phyloP scores from a whole-genome alignment of 2,329 filamentous ascomycete species.

The Paecilomyces sp. region DNA sequence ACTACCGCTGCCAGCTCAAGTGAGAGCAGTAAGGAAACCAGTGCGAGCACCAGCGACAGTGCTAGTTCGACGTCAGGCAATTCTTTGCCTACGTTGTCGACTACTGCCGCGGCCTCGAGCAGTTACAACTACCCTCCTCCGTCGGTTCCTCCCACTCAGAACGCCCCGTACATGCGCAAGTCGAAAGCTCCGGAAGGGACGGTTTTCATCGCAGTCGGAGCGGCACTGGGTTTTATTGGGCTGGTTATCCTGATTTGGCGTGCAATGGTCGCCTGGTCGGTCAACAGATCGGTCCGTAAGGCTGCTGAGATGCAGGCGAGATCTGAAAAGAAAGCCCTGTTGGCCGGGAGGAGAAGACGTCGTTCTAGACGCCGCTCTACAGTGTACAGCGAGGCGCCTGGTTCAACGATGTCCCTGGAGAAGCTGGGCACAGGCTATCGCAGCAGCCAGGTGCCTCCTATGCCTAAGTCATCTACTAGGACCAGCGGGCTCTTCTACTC shows the following conservation, averaged over 20 bases:
- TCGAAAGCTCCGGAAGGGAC: slow-evolving; percentile 83
- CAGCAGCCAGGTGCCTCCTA: slow-evolving; percentile 30
- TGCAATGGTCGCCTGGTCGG: slow-evolving; percentile 75
- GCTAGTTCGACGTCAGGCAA: slow-evolving; percentile 17
- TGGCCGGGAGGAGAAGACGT: slow-evolving; percentile 27
- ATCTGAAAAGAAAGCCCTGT: slow-evolving; percentile 62
- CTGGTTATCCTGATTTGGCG: slow-evolving; percentile 83
- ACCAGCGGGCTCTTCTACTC: slow-evolving; percentile 87
- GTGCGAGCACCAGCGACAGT: neutral
- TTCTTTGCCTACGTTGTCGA: slow-evolving; percentile 39
- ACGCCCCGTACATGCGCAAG: slow-evolving; percentile 87
- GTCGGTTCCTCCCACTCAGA: slow-evolving; percentile 71
- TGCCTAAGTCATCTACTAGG: slow-evolving; percentile 39
- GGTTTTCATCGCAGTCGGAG: slow-evolving; percentile 91
- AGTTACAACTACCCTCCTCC: slow-evolving; percentile 64
- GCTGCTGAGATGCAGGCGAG: slow-evolving; percentile 69
- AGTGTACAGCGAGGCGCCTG: slow-evolving; percentile 15
- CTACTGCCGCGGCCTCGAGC: slow-evolving; percentile 45
- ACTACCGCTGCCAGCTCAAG: slow-evolving; percentile 14
- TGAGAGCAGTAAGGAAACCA: slow-evolving; percentile 1
- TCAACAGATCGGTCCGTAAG: slow-evolving; percentile 83
- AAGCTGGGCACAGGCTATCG: slow-evolving; percentile 33
- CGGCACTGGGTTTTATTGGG: slow-evolving; percentile 75
- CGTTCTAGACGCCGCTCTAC: slow-evolving; percentile 33
- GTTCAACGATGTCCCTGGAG: slow-evolving; percentile 48